Evolutionary conservation across 345 rosid species (phyloP), one percentile per base, ranked within the genome.

Genomic region (Syzygium oleosum): DNA sequence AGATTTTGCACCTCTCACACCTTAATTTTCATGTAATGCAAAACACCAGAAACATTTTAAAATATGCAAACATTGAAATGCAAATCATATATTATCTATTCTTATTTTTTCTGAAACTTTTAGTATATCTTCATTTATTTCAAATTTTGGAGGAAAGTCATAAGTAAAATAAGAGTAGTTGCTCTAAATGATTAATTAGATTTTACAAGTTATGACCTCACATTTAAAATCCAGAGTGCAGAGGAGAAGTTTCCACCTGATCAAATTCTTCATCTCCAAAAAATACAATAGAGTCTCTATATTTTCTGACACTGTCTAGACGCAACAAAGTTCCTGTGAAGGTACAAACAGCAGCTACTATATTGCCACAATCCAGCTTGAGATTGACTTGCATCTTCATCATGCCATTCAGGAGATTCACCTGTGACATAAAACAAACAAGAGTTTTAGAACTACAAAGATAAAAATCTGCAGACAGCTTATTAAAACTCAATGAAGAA

Each of bases 311-410:
- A 56, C 80, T 53, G 87, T 89, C 91, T 85, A 84, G 84, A 21
- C 94, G 91, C 84, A 92, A 87, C 77, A 95, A 89, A 41, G 92
- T 89, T 79, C 86, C 89, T 56, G 95, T 91, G 90, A 97, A 89
- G 90, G 89, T 87, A 88, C 91, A 89, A 65, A 93, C 88, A 86
- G 94, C 94, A 88, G 90, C 92, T 88, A 97, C 88, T 77, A 96
- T 85, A 87, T 93, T 91, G 90, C 85, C 87, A 93, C 98, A 94
- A 90, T 95, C 94, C 86, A 93, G 95, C 92, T 94, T 97, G 85
- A 86, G 91, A 92, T 89, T 91, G 51, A 84, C 88, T 90, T 88
- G 94, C 68, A 84, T 92, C 91, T 89, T 91, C 86, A 92, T 87
- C 96, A 94, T 92, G 91, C 85, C 90, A 89, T 91, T 90, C 91